These are phyloP conservation scores for Tremella mesenterica DNA, from an alignment of 768 basidiomycete species.

Conservation along the genomic window DNA sequence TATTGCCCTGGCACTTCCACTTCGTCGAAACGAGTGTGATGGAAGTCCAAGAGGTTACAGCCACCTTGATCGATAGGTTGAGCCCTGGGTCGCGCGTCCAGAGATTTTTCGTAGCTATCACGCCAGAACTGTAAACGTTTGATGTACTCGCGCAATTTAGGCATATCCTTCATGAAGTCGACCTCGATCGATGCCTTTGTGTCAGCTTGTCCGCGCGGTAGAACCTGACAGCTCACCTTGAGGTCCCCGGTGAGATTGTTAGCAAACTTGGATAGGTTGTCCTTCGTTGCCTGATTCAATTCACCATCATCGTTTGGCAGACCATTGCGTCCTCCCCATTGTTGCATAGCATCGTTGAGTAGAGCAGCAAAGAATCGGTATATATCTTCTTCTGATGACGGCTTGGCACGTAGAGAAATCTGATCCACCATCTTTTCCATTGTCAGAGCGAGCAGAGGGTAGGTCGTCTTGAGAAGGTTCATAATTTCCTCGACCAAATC, in stretches of 20 bases:
- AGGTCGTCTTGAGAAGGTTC: constrained; percentile 86
- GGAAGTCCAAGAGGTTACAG: constrained; percentile 94
- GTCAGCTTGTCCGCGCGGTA: neutral
- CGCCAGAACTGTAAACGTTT: constrained; percentile 84
- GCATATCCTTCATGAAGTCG: constrained; percentile 74
- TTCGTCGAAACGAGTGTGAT: constrained; percentile 93
- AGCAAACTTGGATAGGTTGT: constrained; percentile 46
- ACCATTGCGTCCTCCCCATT: constrained; percentile 44
- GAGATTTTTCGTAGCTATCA: constrained; percentile 71
- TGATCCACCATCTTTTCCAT: constrained; percentile 97
- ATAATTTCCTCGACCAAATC: constrained; percentile 90
- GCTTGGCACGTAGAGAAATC: constrained; percentile 79
- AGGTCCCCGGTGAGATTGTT: constrained; percentile 42
- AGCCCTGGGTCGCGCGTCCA: constrained; percentile 72
- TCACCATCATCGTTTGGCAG: constrained; percentile 45
- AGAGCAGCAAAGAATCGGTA: constrained; percentile 83
- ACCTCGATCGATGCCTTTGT: constrained; percentile 77
- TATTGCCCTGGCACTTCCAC: constrained; percentile 99
- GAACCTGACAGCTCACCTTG: constrained; percentile 23
- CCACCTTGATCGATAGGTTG: constrained; percentile 79
- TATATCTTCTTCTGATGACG: constrained; percentile 80
- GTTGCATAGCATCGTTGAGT: constrained; percentile 71
- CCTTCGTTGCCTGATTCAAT: constrained; percentile 39
- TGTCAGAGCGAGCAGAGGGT: constrained; percentile 86
- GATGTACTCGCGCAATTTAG: constrained; percentile 77